phyloP scores from a whole-genome alignment of 129 eudicot species.

The Centaurea solstitialis region DNA sequence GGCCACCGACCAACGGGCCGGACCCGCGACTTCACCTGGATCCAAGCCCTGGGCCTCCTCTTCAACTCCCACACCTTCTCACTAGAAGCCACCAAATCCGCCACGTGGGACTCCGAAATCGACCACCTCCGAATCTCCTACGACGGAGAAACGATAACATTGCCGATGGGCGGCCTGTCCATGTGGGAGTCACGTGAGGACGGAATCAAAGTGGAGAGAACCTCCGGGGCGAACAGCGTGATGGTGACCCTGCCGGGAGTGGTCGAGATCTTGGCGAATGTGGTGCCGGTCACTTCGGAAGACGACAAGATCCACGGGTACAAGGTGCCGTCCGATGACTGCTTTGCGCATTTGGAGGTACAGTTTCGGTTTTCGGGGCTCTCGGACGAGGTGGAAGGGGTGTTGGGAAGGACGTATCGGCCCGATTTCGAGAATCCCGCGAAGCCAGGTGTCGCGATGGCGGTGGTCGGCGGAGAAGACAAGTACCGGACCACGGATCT shows the following conservation, averaged over 20 bases:
- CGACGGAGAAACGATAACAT: constrained; percentile 22
- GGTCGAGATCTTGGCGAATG: constrained; percentile 48
- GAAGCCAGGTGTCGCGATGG: constrained; percentile 66
- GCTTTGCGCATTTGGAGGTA: constrained; percentile 56
- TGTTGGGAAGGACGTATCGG: constrained; percentile 54
- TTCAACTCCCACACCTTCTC: constrained; percentile 54
- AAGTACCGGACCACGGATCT: constrained; percentile 47
- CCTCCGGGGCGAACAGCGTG: constrained; percentile 41
- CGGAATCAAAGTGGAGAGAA: constrained; percentile 47
- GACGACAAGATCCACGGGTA: constrained; percentile 52
- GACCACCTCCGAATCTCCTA: constrained; percentile 55
- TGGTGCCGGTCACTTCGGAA: constrained; percentile 52
- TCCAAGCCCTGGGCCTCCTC: constrained; percentile 68
- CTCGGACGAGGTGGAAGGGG: constrained; percentile 50
- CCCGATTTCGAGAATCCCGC: constrained; percentile 54
- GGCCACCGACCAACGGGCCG: constrained; percentile 63
- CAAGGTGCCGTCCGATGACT: constrained; percentile 45
- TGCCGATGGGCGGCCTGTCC: constrained; percentile 39
- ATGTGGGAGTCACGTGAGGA: constrained; percentile 38
- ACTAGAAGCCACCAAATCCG: constrained; percentile 56
- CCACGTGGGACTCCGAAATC: constrained; percentile 40
- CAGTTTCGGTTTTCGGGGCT: constrained; percentile 52
- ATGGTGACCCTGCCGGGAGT: constrained; percentile 32
- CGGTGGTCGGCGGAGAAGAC: constrained; percentile 71
- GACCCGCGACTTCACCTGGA: constrained; percentile 74